These are phyloP conservation scores for Moniliella sp. DNA, from an alignment of 1,284 basidiomycete species.

Conservation along the genomic window DNA sequence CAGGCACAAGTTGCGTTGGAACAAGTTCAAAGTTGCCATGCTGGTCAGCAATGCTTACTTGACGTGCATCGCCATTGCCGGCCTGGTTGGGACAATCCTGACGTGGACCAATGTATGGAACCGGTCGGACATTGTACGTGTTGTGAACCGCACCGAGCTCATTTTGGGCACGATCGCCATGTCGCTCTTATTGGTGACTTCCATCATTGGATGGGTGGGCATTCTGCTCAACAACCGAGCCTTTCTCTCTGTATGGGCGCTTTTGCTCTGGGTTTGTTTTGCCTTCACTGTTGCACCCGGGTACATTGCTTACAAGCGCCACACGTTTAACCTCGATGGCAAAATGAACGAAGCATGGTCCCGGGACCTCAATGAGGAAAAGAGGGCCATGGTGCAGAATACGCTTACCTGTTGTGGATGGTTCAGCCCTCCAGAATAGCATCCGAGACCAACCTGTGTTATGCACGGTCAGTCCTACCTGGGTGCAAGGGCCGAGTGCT, in stretches of 20 bases:
- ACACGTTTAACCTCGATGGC: slow-evolving; percentile 21
- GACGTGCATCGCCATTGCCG: slow-evolving; percentile 40
- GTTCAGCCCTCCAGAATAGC: no score
- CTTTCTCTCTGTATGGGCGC: slow-evolving; percentile 30
- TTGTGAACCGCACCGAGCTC: slow-evolving; percentile 44
- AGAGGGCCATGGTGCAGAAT: no score
- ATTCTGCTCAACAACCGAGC: slow-evolving; percentile 29
- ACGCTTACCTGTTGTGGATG: no score
- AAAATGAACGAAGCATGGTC: slow-evolving; percentile 34
- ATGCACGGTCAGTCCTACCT: slow-evolving; percentile 28
- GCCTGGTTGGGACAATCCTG: slow-evolving; percentile 43
- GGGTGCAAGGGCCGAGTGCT: slow-evolving; percentile 33
- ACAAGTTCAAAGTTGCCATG: slow-evolving; percentile 2
- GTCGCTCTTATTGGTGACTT: slow-evolving; percentile 3
- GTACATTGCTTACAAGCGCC: slow-evolving; percentile 31
- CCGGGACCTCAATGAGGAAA: slow-evolving; percentile 17
- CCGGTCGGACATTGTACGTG: slow-evolving; percentile 44
- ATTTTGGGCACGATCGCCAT: slow-evolving; percentile 31
- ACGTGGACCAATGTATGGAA: slow-evolving; percentile 48
- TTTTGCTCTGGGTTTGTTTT: slow-evolving; percentile 32
- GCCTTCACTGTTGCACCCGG: slow-evolving; percentile 26
- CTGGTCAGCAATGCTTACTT: slow-evolving; percentile 1
- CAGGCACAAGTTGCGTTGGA: no score
- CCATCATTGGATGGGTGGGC: slow-evolving; percentile 43
- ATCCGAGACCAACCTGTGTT: no score